A percentile compares a stretch with the other conserved stretches of the same genome.
Evolutionary conservation across 2,329 filamentous ascomycete genomes (phyloP).

Genomic region (Cordyceps javanica): DNA sequence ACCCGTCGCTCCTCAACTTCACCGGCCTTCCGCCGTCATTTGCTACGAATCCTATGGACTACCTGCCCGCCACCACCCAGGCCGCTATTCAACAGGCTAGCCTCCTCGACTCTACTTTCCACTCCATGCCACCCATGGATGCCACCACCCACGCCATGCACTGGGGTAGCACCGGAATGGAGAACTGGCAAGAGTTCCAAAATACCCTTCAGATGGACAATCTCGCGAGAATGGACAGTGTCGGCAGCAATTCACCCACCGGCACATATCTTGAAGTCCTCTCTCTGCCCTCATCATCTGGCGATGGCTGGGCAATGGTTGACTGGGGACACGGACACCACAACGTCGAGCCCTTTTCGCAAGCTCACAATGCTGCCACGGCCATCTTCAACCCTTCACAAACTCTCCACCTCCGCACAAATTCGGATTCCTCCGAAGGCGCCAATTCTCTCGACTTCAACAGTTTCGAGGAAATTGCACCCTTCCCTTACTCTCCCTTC

Average conservation of each 20-base stretch:
- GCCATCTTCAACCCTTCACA: slow-evolving; percentile 90
- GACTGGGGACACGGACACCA: slow-evolving; percentile 67
- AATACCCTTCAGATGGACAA: slow-evolving; percentile 49
- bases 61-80: slow-evolving; percentile 57
- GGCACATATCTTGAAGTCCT: slow-evolving; percentile 72
- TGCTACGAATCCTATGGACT: slow-evolving; percentile 52
- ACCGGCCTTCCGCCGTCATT: slow-evolving; percentile 44
- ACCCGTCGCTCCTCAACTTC: slow-evolving; percentile 50
- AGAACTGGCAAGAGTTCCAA: slow-evolving; percentile 76
- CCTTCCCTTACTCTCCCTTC: slow-evolving; percentile 69
- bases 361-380: slow-evolving; percentile 39
- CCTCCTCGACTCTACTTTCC: slow-evolving; percentile 59
- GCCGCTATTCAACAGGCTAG: slow-evolving; percentile 53
- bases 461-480: slow-evolving; percentile 73
- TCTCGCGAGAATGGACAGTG: slow-evolving; percentile 33
- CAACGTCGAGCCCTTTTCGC: slow-evolving; percentile 55
- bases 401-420: slow-evolving; percentile 79
- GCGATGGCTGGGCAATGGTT: slow-evolving; percentile 81
- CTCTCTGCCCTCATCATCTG: slow-evolving; percentile 73
- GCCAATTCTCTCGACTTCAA: slow-evolving; percentile 60
- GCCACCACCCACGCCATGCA: slow-evolving; percentile 49
- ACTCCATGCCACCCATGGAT: slow-evolving; percentile 49
- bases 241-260: slow-evolving; percentile 40
- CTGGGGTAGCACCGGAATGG: slow-evolving; percentile 57
- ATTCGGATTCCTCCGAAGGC: slow-evolving; percentile 78